Percentiles rank a stretch among this genome's conserved stretches.
Conservation (phyloP, 495 filamentous ascomycete species). For the Trichoderma virens region DNA sequence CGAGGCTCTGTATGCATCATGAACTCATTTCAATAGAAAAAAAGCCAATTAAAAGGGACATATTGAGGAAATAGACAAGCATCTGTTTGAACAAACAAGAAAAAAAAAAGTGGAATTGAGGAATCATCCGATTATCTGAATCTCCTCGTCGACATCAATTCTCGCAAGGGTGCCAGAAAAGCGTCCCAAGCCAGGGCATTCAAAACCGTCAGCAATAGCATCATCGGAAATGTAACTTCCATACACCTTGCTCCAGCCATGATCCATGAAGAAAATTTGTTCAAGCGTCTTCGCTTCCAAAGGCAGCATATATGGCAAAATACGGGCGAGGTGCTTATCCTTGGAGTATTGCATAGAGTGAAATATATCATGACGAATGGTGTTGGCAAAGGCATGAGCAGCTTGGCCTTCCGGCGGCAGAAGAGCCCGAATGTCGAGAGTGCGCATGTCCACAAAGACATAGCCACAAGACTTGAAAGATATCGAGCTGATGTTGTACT, state of each 20-base stretch:
- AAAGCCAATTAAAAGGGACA: neutral
- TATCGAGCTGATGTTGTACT: constrained; percentile 24
- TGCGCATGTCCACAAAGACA: constrained; percentile 19
- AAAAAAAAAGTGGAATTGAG: neutral
- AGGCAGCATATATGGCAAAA: constrained; percentile 17
- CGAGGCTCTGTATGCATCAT: no score
- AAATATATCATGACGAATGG: constrained; percentile 10
- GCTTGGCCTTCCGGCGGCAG: neutral
- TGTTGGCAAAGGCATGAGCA: neutral
- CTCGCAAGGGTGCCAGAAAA: constrained; percentile 19
- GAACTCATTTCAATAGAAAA: neutral
- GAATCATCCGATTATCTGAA: neutral
- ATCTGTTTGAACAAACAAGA: neutral
- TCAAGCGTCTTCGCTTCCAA: constrained; percentile 17
- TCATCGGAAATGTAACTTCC: constrained; percentile 10
- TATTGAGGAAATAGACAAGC: neutral
- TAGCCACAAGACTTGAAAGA: constrained; percentile 41
- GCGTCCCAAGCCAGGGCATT: constrained; percentile 19
- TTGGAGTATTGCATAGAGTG: constrained; percentile 18
- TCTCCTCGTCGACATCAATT: neutral
- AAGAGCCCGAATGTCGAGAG: constrained; percentile 5
- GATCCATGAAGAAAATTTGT: constrained; percentile 12
- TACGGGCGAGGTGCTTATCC: constrained; percentile 21
- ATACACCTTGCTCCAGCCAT: constrained; percentile 15
- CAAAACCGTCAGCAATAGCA: constrained; percentile 20